Conservation (phyloP, 2,329 filamentous ascomycete genomes). For the Microsporum ferrugineum region DNA sequence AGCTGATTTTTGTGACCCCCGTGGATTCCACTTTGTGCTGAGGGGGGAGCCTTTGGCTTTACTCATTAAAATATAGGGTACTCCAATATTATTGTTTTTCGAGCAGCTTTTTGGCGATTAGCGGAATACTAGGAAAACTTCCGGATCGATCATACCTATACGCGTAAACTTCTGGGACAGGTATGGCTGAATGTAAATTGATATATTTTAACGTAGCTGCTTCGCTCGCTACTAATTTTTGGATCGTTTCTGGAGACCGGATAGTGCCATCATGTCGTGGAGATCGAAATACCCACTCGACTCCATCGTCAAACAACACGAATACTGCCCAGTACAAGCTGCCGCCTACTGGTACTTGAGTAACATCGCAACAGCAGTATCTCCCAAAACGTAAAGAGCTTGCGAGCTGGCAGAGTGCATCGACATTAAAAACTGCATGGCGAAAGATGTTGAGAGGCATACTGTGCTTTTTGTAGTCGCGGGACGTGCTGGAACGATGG, state of each 20-base stretch:
- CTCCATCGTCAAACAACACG: conserved; percentile 23
- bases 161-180: conserved; percentile 23
- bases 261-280: conserved; percentile 15
- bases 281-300: conserved; percentile 24
- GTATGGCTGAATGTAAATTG: conserved; percentile 21
- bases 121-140: conserved; percentile 6
- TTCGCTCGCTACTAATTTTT: conserved; percentile 23
- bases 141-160: conserved; percentile 15
- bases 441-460: conserved; percentile 7
- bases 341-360: conserved; percentile 19
- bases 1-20: conserved; percentile 7
- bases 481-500: no score
- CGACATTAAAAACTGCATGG: conserved; percentile 16
- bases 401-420: conserved; percentile 16
- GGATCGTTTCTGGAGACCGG: conserved; percentile 14
- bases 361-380: conserved; percentile 16
- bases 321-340: conserved; percentile 25
- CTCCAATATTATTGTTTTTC: conserved; percentile 20
- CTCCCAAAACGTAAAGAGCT: conserved; percentile 14
- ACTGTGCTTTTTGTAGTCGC: background rate
- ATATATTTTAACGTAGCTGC: conserved; percentile 25
- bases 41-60: conserved; percentile 22
- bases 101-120: conserved; percentile 10
- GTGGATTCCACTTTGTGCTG: conserved; percentile 16
- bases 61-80: conserved; percentile 27